These are phyloP conservation scores for Lachancea thermotolerans DNA, from an alignment of 805 yeast genomes.

Conservation along the genomic window DNA sequence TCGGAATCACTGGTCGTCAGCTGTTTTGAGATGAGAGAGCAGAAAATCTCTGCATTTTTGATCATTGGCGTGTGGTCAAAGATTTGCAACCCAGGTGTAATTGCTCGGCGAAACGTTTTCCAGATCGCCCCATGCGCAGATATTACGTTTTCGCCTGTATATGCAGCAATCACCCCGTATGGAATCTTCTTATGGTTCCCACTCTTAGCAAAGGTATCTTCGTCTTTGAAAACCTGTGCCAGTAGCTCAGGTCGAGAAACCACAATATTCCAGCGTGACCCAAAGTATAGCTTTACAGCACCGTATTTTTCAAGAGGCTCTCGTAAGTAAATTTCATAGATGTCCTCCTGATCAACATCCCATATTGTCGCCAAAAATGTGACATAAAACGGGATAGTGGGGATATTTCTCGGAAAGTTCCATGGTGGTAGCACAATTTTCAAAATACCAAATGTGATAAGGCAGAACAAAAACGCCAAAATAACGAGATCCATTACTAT, in stretches of 20 bases:
- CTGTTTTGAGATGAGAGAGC: neutral
- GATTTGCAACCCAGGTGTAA: conserved; percentile 45
- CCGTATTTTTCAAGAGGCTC: conserved; percentile 45
- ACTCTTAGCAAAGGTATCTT: conserved; percentile 47
- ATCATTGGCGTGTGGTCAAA: conserved; percentile 37
- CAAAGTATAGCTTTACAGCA: conserved; percentile 54
- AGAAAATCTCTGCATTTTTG: conserved; percentile 30
- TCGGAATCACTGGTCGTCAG: neutral
- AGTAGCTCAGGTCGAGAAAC: conserved; percentile 44
- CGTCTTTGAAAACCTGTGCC: conserved; percentile 42
- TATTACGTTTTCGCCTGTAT: conserved; percentile 55
- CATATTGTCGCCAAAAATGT: conserved; percentile 41
- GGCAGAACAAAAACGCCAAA: neutral
- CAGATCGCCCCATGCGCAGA: conserved; percentile 51
- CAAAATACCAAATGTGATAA: conserved; percentile 7
- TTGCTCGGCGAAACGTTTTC: conserved; percentile 41
- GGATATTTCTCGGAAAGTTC: conserved; percentile 46
- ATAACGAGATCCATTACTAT: neutral
- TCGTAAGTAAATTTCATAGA: conserved; percentile 38
- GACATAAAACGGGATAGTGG: conserved; percentile 57
- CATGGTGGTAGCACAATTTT: conserved; percentile 38
- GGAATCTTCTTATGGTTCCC: conserved; percentile 57
- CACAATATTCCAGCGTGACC: conserved; percentile 54
- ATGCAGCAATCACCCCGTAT: conserved; percentile 44
- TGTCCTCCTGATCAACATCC: conserved; percentile 41